Evolutionary conservation across 2,329 filamentous ascomycete species (phyloP).

Genomic region (Alternaria tenuissima): DNA sequence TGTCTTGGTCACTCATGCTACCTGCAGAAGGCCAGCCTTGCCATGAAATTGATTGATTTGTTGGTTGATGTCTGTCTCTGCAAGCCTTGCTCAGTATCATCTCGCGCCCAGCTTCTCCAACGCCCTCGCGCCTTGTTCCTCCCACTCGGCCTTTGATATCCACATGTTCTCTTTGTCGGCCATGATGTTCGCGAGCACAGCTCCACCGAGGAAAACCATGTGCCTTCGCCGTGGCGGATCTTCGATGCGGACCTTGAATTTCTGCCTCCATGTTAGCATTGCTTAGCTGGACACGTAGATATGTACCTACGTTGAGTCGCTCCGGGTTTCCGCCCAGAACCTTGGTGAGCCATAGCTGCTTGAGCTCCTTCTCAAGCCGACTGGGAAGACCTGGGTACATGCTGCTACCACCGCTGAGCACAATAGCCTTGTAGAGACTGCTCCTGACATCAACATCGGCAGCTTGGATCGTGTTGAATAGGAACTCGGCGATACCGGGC

Average conservation of each 20-base stretch:
- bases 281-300: slow-evolving; percentile 8
- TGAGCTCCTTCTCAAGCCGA: slow-evolving; percentile 95
- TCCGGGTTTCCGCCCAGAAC: slow-evolving; percentile 92
- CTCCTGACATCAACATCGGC: slow-evolving; percentile 95
- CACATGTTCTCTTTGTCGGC: slow-evolving; percentile 99
- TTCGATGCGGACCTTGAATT: slow-evolving; percentile 99
- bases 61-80: slow-evolving; percentile 10
- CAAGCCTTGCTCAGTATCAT: slow-evolving; percentile 53
- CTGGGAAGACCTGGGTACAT: slow-evolving; percentile 98
- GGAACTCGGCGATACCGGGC: slow-evolving; percentile 92
- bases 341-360: slow-evolving; percentile 96
- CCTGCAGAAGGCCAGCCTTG: background rate
- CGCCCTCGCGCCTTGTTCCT: slow-evolving; percentile 84
- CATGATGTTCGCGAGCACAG: slow-evolving; percentile 98
- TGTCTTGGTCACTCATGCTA: background rate
- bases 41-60: slow-evolving; percentile 16
- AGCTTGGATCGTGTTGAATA: slow-evolving; percentile 98
- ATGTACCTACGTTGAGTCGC: slow-evolving; percentile 71
- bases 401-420: slow-evolving; percentile 94
- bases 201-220: slow-evolving; percentile 99
- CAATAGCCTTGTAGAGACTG: slow-evolving; percentile 95
- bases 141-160: slow-evolving; percentile 97
- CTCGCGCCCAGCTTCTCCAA: slow-evolving; percentile 93
- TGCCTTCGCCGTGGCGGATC: slow-evolving; percentile 94
- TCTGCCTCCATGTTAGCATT: slow-evolving; percentile 59